Conservation (phyloP, 179 eudicot species). For the Beta macrorhiza region DNA sequence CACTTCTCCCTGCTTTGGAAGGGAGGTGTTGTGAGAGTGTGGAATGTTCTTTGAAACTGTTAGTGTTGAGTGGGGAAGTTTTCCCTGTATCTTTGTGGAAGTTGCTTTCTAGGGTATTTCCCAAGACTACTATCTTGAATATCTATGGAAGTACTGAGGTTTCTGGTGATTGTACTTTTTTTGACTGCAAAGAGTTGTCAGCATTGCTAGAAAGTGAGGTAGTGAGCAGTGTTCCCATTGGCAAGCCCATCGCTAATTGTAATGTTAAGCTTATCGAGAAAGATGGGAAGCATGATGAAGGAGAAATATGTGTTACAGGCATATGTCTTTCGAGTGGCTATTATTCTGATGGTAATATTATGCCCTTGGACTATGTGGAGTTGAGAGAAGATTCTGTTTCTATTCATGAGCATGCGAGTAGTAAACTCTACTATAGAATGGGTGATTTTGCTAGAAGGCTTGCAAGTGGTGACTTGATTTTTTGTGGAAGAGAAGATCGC, state of each 20-base stretch:
- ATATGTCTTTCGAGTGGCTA: slow-evolving; percentile 74
- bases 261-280: slow-evolving; percentile 53
- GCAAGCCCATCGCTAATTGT: slow-evolving; percentile 69
- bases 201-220: slow-evolving; percentile 52
- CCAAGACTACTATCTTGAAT: slow-evolving; percentile 68
- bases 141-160: slow-evolving; percentile 99
- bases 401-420: slow-evolving; percentile 13
- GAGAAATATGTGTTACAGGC: slow-evolving; percentile 80
- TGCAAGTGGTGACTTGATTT: slow-evolving; percentile 66
- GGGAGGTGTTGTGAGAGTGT: slow-evolving; percentile 31
- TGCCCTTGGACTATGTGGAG: slow-evolving; percentile 39
- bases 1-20: slow-evolving; percentile 59
- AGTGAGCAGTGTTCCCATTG: slow-evolving; percentile 74
- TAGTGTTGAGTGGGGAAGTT: slow-evolving; percentile 85
- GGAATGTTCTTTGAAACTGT: slow-evolving; percentile 49
- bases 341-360: slow-evolving; percentile 35
- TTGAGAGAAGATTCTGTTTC: slow-evolving; percentile 36
- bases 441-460: slow-evolving; percentile 85
- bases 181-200: slow-evolving; percentile 69
- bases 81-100: slow-evolving; percentile 63
- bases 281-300: slow-evolving; percentile 54
- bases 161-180: slow-evolving; percentile 90
- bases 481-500: slow-evolving; percentile 87
- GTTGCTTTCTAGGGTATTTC: slow-evolving; percentile 51
- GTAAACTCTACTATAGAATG: slow-evolving; percentile 52